Conservation (phyloP, 352 stramenopile genomes). For the Phytophthora boehmeriae region DNA sequence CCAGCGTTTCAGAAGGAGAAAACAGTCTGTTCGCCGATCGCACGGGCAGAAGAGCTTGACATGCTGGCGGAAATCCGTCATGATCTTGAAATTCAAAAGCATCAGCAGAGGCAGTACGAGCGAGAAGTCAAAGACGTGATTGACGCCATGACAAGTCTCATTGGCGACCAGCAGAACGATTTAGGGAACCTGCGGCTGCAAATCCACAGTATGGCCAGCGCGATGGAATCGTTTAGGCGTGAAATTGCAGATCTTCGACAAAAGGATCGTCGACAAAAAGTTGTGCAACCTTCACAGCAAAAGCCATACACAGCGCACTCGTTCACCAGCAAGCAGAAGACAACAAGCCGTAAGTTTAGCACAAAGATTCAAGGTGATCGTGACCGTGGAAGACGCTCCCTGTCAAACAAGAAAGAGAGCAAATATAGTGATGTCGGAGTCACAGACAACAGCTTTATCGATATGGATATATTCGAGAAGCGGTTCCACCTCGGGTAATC, state of each 20-base stretch:
- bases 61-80: conserved; percentile 29
- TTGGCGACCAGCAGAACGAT: conserved; percentile 53
- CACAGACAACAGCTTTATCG: conserved; percentile 23
- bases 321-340: not conserved
- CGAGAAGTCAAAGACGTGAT: conserved; percentile 47
- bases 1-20: conserved; percentile 1
- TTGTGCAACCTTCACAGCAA: conserved; percentile 8
- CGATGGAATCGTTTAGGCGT: conserved; percentile 27
- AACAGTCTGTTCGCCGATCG: not conserved
- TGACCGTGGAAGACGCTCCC: not conserved
- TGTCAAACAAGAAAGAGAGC: conserved; percentile 5
- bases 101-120: conserved; percentile 28
- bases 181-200: conserved; percentile 24
- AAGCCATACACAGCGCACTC: conserved; percentile 4
- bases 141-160: conserved; percentile 45
- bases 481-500: conserved; percentile 34
- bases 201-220: conserved; percentile 16
- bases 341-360: not conserved
- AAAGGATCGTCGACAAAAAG: conserved; percentile 13
- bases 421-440: conserved; percentile 14
- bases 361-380: not conserved
- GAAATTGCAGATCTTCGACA: conserved; percentile 24
- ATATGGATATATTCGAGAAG: conserved; percentile 52
- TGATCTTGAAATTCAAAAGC: conserved; percentile 29
- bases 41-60: conserved; percentile 17